Conservation (phyloP, 2,329 filamentous ascomycete genomes). For the Juglanconis sp. region DNA sequence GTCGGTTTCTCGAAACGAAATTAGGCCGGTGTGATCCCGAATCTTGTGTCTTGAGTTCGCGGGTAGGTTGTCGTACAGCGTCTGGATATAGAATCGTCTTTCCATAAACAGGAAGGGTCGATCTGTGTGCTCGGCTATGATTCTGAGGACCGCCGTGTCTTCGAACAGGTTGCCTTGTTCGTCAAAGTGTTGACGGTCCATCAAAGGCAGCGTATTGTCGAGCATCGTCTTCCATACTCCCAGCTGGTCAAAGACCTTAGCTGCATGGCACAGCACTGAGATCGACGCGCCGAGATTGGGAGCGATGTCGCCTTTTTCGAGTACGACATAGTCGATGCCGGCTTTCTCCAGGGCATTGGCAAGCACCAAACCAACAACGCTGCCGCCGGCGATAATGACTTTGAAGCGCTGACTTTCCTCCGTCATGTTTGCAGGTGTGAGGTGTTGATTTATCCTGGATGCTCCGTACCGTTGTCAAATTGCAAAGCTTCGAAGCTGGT, state of each 20-base stretch:
- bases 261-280: conserved; percentile 2
- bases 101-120: conserved; percentile 13
- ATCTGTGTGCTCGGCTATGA: conserved; percentile 9
- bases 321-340: conserved; percentile 19
- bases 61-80: conserved; percentile 16
- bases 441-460: too few species aligned
- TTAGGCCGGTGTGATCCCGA: conserved; percentile 9
- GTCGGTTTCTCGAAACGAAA: conserved; percentile 14
- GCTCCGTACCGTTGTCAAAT: too few species aligned
- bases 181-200: conserved; percentile 15
- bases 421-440: neutral
- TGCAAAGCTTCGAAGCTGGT: too few species aligned
- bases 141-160: conserved; percentile 6
- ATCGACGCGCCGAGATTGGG: conserved; percentile 20
- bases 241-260: conserved; percentile 17
- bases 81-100: conserved; percentile 10
- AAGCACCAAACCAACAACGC: conserved; percentile 18
- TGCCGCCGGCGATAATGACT: conserved; percentile 21
- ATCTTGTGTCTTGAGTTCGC: conserved; percentile 11
- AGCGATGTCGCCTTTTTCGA: conserved; percentile 22
- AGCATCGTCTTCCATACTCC: conserved; percentile 12
- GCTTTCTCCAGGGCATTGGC: conserved; percentile 20
- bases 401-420: neutral
- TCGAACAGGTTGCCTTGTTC: conserved; percentile 18
- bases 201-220: neutral